Percentiles rank a stretch among this genome's conserved stretches.
Evolutionary conservation across 148 eudicot species (phyloP).

Genomic region (Heliosperma pusillum): DNA sequence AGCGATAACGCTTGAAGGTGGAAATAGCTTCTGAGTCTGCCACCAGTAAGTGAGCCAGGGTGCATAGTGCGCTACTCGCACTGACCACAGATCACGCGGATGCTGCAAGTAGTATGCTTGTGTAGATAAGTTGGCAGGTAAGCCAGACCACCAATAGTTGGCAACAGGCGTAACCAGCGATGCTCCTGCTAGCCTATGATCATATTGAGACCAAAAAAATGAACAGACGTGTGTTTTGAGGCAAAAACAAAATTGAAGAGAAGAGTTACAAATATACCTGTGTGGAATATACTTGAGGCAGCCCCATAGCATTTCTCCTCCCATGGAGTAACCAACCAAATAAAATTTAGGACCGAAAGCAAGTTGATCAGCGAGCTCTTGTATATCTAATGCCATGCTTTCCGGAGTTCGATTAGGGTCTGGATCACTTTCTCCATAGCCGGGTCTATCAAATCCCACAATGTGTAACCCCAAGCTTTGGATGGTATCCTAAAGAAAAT

Average conservation of each 20-base stretch:
- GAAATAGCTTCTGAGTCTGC: conserved; percentile 71
- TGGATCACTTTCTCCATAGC: conserved; percentile 84
- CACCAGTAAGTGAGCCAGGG: conserved; percentile 84
- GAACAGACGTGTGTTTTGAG: neutral
- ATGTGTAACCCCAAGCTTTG: conserved; percentile 49
- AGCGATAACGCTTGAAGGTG: conserved; percentile 32
- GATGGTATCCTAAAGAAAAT: conserved; percentile 31
- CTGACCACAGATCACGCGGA: conserved; percentile 50
- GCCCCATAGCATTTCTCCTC: conserved; percentile 55
- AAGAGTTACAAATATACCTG: conserved; percentile 34
- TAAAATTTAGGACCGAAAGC: conserved; percentile 62
- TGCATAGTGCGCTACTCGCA: conserved; percentile 47
- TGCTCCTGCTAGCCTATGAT: conserved; percentile 65
- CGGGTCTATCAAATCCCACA: conserved; percentile 69
- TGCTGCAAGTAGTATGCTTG: conserved; percentile 30
- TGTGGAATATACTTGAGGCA: conserved; percentile 81
- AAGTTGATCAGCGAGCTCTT: conserved; percentile 77
- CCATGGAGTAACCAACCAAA: conserved; percentile 70
- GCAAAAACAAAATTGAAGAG: neutral
- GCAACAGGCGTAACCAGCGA: conserved; percentile 51
- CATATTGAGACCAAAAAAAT: neutral
- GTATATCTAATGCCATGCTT: conserved; percentile 58
- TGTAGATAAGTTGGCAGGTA: conserved; percentile 48
- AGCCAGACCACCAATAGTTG: conserved; percentile 56
- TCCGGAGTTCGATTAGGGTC: conserved; percentile 49